These are phyloP conservation scores for Sporothrix humicola DNA, from an alignment of 2,329 filamentous ascomycete species.

Conservation along the genomic window DNA sequence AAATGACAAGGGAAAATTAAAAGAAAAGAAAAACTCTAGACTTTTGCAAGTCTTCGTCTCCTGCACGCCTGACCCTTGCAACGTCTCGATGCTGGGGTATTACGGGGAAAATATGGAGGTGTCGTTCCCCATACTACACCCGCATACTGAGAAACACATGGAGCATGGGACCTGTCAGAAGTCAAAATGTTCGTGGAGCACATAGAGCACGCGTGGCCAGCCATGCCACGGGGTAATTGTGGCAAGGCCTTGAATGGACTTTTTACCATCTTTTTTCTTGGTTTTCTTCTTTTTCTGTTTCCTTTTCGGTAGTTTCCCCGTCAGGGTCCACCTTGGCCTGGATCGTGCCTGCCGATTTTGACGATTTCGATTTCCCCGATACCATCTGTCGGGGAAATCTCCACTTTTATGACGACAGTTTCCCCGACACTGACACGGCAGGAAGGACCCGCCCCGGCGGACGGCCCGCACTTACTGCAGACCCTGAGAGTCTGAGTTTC, in stretches of 20 bases:
- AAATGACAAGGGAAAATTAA: not conserved
- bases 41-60: constrained; percentile 37
- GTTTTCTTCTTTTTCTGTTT: not conserved
- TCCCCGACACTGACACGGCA: not conserved
- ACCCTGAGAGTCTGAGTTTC: not conserved
- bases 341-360: not conserved
- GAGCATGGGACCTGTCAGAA: constrained; percentile 31
- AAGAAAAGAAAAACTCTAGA: not conserved
- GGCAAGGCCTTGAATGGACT: too few relatives aligned
- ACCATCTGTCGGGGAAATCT: not conserved
- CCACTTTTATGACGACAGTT: not conserved
- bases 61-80: constrained; percentile 35
- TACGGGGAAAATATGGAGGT: constrained; percentile 4
- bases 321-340: not conserved
- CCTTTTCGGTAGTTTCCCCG: not conserved
- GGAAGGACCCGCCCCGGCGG: not conserved
- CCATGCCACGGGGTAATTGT: not conserved
- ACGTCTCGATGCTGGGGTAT: constrained; percentile 3
- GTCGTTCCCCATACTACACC: constrained; percentile 7
- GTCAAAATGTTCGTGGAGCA: constrained; percentile 38
- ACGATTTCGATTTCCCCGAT: not conserved
- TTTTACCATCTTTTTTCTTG: too few relatives aligned
- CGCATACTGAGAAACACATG: not conserved
- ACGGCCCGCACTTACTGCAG: not conserved
- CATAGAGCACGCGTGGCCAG: not conserved